Evolutionary conservation across 1,284 basidiomycete species (phyloP), one percentile per base, ranked within the genome.

Genomic region (Golubevia sp.): DNA sequence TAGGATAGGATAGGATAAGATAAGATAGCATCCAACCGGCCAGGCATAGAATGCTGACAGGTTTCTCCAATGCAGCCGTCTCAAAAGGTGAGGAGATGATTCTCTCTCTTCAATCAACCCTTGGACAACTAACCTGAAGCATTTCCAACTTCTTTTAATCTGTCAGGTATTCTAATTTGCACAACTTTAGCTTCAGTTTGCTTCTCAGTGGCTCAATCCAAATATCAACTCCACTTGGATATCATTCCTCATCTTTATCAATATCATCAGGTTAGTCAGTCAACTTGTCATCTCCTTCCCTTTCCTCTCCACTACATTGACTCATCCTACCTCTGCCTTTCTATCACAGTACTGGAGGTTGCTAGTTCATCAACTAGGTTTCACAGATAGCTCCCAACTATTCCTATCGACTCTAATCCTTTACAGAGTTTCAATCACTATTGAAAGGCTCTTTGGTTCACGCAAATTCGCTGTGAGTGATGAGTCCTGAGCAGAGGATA

Each of bases 401-500:
- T 88, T 97, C 57, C 81, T 96, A 54, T 89, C 88, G 1, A 89
- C 91, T 68, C 76, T 95, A 24, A 71, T 94, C 15, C 84, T 97
- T 1, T 95, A 91, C 84, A 89, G 90, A 76, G 86, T 89, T 23
- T 89, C 89, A 1, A 84, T 92, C 1, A 88, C 88, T 24, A 87
- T 96, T 51, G 94, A 97, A 79, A 87, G 94, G 60, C 88, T 90
- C 49, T 96, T 94, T 77, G 94, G 94, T 1, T 90, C 90, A 58
- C 84, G 90, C 62, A 97, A 97, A 83, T 97, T 89, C 84, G 91
- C 92, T n/a, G 93, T 93, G 72, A 84, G 91, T 85, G 7, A 7
- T 15, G n/a, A n/a, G n/a, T n/a, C n/a, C n/a, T n/a, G n/a, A n/a
- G n/a, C n/a, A n/a, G n/a, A n/a, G n/a, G n/a, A n/a, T n/a, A n/a